Percentiles rank a stretch among this genome's conserved stretches.
Conservation (phyloP, 2,329 filamentous ascomycete species). For the Helotiales sp. region DNA sequence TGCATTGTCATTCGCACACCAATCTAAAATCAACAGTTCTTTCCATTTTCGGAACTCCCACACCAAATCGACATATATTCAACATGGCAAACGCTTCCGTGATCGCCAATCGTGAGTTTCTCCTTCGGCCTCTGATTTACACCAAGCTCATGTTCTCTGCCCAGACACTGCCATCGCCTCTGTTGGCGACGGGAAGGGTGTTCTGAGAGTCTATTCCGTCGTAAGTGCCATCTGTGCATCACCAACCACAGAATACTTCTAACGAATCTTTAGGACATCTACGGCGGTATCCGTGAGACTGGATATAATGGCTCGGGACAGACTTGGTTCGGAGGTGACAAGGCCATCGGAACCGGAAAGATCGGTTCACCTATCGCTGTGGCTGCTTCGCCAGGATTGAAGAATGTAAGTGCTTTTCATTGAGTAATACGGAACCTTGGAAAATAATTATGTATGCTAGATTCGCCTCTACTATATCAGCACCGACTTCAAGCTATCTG, state of each 20-base stretch:
- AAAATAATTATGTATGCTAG: neutral
- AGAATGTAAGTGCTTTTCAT: neutral
- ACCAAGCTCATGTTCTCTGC: neutral
- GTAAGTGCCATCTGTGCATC: neutral
- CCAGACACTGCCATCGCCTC: conserved; percentile 14
- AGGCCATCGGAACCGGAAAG: neutral
- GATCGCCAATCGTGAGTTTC: neutral
- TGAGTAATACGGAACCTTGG: no score
- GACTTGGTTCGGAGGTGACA: conserved; percentile 14
- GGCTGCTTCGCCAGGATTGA: conserved; percentile 13
- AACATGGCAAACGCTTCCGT: conserved; percentile 7
- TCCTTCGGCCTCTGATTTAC: neutral
- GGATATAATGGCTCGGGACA: conserved; percentile 15
- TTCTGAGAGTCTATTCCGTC: conserved; percentile 17
- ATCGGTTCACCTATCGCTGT: conserved; percentile 12
- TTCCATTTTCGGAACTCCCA: neutral
- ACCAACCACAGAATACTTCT: neutral
- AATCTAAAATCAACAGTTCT: neutral
- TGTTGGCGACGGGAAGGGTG: conserved; percentile 2
- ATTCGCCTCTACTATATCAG: conserved; percentile 23
- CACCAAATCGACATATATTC: neutral
- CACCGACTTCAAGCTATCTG: conserved; percentile 17
- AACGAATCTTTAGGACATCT: neutral
- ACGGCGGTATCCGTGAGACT: conserved; percentile 17
- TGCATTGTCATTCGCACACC: no score